Conservation (phyloP, 1,139 yeast genomes). For the Debaryomyces coudertii region DNA sequence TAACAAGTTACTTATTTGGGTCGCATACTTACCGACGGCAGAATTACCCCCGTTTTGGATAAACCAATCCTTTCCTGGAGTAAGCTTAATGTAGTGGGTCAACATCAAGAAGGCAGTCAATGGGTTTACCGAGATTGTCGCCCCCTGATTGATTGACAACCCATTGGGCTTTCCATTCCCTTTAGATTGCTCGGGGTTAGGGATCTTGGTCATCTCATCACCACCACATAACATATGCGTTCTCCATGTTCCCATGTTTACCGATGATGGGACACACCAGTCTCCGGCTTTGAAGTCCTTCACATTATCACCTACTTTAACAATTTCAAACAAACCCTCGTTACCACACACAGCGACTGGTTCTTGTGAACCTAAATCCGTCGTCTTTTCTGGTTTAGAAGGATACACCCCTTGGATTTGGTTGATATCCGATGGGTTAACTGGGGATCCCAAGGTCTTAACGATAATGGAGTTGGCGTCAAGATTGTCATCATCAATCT, state of each 20-base stretch:
- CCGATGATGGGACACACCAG: constrained; percentile 85
- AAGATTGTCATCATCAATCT: constrained; percentile 49
- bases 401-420: constrained; percentile 49
- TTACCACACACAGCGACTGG: constrained; percentile 51
- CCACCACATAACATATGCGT: constrained; percentile 67
- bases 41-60: constrained; percentile 97
- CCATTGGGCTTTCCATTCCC: constrained; percentile 41
- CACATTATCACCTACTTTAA: constrained; percentile 67
- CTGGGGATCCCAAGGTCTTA: constrained; percentile 79
- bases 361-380: constrained; percentile 34
- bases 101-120: constrained; percentile 91
- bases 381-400: constrained; percentile 37
- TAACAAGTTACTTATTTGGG: constrained; percentile 78
- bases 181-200: constrained; percentile 41
- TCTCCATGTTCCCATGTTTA: constrained; percentile 95
- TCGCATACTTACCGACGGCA: constrained; percentile 92
- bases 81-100: constrained; percentile 63
- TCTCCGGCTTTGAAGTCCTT: constrained; percentile 65
- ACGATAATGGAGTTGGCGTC: constrained; percentile 53
- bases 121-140: constrained; percentile 90
- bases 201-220: constrained; percentile 56
- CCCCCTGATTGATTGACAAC: constrained; percentile 67
- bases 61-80: constrained; percentile 81
- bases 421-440: constrained; percentile 52
- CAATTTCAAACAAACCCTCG: constrained; percentile 88